Evolutionary conservation across 1,284 basidiomycete species (phyloP).

Genomic region (Stygiomarasmius scandens): DNA sequence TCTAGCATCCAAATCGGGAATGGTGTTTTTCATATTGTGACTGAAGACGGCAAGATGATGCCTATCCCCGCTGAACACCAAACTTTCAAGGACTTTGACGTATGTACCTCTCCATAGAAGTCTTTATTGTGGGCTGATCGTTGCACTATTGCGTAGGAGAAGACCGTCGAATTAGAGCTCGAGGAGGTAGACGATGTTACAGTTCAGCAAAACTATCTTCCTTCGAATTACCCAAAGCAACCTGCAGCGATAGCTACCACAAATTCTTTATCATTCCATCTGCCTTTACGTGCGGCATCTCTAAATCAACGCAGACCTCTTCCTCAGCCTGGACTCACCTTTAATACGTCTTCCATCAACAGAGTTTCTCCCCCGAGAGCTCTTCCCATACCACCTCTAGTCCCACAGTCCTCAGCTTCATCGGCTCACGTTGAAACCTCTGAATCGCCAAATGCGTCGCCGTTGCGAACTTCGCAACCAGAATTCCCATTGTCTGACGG

Average conservation of each 20-base stretch:
- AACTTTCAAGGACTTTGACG: no score
- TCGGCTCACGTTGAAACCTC: no score
- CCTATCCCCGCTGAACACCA: background rate
- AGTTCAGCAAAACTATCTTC: no score
- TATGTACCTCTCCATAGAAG: no score
- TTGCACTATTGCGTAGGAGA: no score
- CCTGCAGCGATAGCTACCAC: background rate
- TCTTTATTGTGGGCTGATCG: no score
- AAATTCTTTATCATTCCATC: background rate
- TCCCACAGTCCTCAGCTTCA: no score
- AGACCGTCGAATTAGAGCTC: no score
- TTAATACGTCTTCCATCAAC: background rate
- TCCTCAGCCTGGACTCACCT: background rate
- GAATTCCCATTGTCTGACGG: no score
- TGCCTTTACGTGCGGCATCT: background rate
- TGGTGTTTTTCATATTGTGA: background rate
- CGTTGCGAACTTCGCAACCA: no score
- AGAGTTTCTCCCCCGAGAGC: background rate
- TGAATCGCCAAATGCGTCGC: no score
- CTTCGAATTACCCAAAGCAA: background rate
- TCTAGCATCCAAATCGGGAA: background rate
- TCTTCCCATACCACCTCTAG: background rate
- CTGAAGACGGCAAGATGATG: background rate
- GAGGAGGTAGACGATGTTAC: no score
- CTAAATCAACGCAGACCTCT: background rate